These are phyloP conservation scores for Austroboletus novae-zelandiae DNA, from an alignment of 1,284 basidiomycete genomes.

Conservation along the genomic window DNA sequence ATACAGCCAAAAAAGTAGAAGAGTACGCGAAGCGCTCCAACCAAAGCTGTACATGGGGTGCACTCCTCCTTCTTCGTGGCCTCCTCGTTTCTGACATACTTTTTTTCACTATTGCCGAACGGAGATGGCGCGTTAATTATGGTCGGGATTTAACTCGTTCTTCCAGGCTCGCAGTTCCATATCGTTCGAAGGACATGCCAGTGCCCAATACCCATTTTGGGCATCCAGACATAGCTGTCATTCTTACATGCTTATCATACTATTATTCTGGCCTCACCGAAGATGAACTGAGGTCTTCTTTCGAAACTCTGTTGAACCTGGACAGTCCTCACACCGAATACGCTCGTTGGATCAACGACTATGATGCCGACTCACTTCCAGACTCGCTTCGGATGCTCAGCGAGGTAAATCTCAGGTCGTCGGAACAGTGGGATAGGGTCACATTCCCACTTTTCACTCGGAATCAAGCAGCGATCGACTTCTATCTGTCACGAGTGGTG, in stretches of 20 bases:
- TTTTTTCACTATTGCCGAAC: slow-evolving; percentile 36
- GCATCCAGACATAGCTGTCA: slow-evolving; percentile 48
- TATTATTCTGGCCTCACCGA: slow-evolving; percentile 46
- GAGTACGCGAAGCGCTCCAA: slow-evolving; percentile 7
- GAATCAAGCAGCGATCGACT: slow-evolving; percentile 44
- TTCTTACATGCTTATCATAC: slow-evolving; percentile 48
- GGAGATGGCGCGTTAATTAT: slow-evolving; percentile 48
- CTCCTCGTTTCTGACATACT: slow-evolving; percentile 41
- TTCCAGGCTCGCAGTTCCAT: slow-evolving; percentile 22
- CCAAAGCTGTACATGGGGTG: slow-evolving; percentile 26
- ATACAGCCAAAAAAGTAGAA: slow-evolving; percentile 2
- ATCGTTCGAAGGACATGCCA: slow-evolving; percentile 22
- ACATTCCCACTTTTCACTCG: slow-evolving; percentile 36
- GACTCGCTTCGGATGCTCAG: slow-evolving; percentile 10
- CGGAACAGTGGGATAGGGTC: slow-evolving; percentile 28
- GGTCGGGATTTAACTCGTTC: slow-evolving; percentile 35
- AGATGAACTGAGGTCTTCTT: slow-evolving; percentile 36
- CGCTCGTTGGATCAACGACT: slow-evolving; percentile 36
- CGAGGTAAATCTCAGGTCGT: slow-evolving; percentile 39
- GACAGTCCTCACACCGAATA: slow-evolving; percentile 45
- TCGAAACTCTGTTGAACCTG: slow-evolving; percentile 36
- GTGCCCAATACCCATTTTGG: slow-evolving; percentile 48
- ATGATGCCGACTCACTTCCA: slow-evolving; percentile 21
- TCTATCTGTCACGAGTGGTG: slow-evolving; percentile 38
- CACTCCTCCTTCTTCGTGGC: slow-evolving; percentile 42